phyloP scores from a whole-genome alignment of 495 filamentous ascomycete genomes.

The Astrothelium subdiscretum region DNA sequence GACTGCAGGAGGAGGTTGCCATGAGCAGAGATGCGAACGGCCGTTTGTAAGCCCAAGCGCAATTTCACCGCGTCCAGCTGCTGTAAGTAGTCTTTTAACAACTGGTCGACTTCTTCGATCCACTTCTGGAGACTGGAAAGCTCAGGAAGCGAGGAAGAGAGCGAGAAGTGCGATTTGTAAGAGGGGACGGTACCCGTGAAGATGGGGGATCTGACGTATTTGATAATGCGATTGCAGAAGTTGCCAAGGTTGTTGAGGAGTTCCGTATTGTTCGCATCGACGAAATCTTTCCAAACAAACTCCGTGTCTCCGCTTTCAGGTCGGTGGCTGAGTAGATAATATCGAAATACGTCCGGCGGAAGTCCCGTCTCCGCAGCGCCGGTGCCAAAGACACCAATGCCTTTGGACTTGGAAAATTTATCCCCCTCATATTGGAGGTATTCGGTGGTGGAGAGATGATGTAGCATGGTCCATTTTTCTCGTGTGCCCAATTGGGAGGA shows the following conservation, averaged over 20 bases:
- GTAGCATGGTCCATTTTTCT: conserved; percentile 82
- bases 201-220: conserved; percentile 68
- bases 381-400: conserved; percentile 83
- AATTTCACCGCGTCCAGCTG: conserved; percentile 48
- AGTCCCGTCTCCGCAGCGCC: conserved; percentile 84
- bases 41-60: conserved; percentile 56
- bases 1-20: conserved; percentile 78
- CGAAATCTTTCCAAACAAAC: conserved; percentile 80
- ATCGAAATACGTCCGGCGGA: conserved; percentile 77
- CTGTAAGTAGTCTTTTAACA: conserved; percentile 12
- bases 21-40: conserved; percentile 56
- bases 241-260: conserved; percentile 86
- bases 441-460: conserved; percentile 82
- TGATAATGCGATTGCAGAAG: conserved; percentile 86
- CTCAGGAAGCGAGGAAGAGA: conserved; percentile 8
- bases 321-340: conserved; percentile 78
- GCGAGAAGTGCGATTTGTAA: conserved; percentile 40
- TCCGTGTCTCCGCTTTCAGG: conserved; percentile 84
- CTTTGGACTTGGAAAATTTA: conserved; percentile 90
- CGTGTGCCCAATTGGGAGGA: conserved; percentile 72
- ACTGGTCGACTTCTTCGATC: conserved; percentile 45
- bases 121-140: conserved; percentile 37
- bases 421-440: conserved; percentile 87
- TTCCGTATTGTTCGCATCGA: conserved; percentile 79
- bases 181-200: conserved; percentile 60